Evolutionary conservation across 2,329 filamentous ascomycete genomes (phyloP), one percentile per base, ranked within the genome.

Genomic region (Penicillium sp.): DNA sequence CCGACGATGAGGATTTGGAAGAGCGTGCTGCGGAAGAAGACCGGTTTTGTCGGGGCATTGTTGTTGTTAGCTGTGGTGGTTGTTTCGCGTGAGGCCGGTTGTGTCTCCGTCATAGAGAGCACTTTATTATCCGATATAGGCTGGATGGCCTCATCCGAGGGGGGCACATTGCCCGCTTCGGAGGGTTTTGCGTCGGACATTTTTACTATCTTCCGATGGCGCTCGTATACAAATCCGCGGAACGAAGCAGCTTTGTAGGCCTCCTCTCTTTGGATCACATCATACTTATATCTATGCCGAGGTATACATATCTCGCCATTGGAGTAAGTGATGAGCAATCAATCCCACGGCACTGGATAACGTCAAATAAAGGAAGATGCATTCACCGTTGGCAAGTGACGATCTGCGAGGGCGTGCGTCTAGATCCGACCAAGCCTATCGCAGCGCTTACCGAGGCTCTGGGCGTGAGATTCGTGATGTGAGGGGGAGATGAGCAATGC

Each of bases 1-100:
- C 77, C 75, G n/a, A 77, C 76, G 2, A 80, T 64, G n/a, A 73
- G 66, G 62, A 79, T 78, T 65, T 80, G 77, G 56, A 79, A 79
- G 51, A 76, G 69, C 2, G 67, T 70, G 15, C 58, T 66, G 2
- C 56, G 51, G 38, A 60, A 61, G 41, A 67, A 41, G 35, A 15
- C 9, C 11, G 35, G 35, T 17, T 41, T 41, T 1, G 11, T 5
- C 11, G 13, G 31, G 7, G 8, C 31, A 35, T 35, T 26, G 31
- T 35, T 35, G 31, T 2, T 35, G 31, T 6, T 35, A n/a, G 31
- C 2, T 9, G 31, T 35, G 5, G 8, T 35, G 8, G 35, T 41
- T 13, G 35, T 26, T 26, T 26, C 26, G 26, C 26, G 2, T 26
- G 35, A 41, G 35, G 35, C 15, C 2, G 9, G 35, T 11, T 41